Conservation (phyloP, 2,329 filamentous ascomycete species). For the Aureobasidium sp. region DNA sequence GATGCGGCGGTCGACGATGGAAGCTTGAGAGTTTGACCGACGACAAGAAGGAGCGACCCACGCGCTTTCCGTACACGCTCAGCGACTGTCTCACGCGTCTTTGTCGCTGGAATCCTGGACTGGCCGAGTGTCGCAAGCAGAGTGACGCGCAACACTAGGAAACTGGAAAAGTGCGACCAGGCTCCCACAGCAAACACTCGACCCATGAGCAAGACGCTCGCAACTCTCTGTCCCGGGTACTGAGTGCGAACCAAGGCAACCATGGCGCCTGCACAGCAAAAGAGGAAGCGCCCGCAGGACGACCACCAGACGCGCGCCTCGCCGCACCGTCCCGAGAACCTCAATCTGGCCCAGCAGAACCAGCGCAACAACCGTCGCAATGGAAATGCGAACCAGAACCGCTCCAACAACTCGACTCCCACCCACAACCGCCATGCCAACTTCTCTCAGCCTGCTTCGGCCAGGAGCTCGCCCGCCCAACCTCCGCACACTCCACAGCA, state of each 20-base stretch:
- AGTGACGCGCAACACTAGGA: neutral
- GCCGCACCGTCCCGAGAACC: slow-evolving; percentile 44
- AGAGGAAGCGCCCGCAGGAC: slow-evolving; percentile 50
- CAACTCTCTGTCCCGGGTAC: neutral
- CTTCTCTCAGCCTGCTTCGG: slow-evolving; percentile 11
- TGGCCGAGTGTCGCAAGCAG: neutral
- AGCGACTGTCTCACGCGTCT: neutral
- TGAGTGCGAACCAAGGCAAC: neutral
- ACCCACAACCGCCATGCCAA: slow-evolving; percentile 16
- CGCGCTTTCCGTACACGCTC: neutral
- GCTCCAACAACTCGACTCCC: slow-evolving; percentile 11
- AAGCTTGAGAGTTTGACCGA: neutral
- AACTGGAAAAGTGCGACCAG: neutral
- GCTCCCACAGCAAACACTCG: neutral
- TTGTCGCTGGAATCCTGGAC: neutral
- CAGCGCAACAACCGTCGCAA: slow-evolving; percentile 26
- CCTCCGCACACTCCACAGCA: slow-evolving; percentile 14
- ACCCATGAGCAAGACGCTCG: neutral
- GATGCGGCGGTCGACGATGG: neutral
- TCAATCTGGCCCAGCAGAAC: slow-evolving; percentile 47
- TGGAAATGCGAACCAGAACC: slow-evolving; percentile 15
- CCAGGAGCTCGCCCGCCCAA: slow-evolving; percentile 14
- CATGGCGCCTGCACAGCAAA: slow-evolving; percentile 48
- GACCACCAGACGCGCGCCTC: slow-evolving; percentile 38
- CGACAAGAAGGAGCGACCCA: neutral